phyloP scores from a whole-genome alignment of 1,139 yeast genomes.

The Candida labiduridarum region DNA sequence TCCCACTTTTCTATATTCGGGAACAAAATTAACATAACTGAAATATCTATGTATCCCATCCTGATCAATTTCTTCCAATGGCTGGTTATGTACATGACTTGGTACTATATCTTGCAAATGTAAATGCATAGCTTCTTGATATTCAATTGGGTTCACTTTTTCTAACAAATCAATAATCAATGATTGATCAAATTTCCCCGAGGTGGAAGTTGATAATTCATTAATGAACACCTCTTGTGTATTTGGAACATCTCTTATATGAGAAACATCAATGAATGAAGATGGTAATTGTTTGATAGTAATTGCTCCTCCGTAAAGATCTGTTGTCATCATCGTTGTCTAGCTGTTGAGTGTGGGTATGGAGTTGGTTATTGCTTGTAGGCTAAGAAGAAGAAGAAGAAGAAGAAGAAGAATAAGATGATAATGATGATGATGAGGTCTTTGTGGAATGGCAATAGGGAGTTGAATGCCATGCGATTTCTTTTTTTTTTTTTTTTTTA shows the following conservation, averaged over 20 bases:
- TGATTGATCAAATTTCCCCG: conserved; percentile 51
- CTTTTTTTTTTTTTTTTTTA: not conserved
- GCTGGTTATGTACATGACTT: conserved; percentile 7
- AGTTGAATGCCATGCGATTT: no score
- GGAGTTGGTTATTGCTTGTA: not conserved
- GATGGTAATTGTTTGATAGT: conserved; percentile 43
- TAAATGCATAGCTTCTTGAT: conserved; percentile 35
- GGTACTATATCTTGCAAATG: conserved; percentile 46
- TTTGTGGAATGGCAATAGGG: not conserved
- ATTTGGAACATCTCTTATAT: conserved; percentile 79
- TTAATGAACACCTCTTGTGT: conserved; percentile 80
- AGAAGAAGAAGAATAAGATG: no score
- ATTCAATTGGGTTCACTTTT: conserved; percentile 41
- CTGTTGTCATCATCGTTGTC: conserved; percentile 9
- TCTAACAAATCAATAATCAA: conserved; percentile 76
- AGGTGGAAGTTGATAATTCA: conserved; percentile 27
- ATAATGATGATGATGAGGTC: no score
- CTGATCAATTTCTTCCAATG: conserved; percentile 7
- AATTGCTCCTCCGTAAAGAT: conserved; percentile 78
- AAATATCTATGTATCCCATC: conserved; percentile 11
- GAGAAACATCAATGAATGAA: conserved; percentile 62
- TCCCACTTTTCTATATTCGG: conserved; percentile 10
- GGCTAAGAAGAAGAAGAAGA: not conserved
- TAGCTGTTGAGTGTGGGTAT: not conserved
- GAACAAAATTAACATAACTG: conserved; percentile 11